Percentiles rank a stretch among this genome's conserved stretches.
Conservation (phyloP, 208 protist species). For the Lotmaria passim region DNA sequence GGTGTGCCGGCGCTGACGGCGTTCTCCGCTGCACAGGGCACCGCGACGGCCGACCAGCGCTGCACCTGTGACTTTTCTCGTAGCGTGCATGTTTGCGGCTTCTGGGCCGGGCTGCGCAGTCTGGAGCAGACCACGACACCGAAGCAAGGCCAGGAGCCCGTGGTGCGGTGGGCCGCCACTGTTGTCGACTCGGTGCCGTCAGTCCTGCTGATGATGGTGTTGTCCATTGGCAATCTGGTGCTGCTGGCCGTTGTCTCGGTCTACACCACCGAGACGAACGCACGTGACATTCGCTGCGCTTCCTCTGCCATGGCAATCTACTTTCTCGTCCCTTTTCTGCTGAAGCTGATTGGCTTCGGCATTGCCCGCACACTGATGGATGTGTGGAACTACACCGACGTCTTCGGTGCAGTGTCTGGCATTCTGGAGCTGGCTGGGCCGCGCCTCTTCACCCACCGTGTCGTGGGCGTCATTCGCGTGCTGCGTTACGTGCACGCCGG, state of each 20-base stretch:
- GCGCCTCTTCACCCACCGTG: conserved; percentile 22
- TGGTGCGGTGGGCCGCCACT: conserved; percentile 2
- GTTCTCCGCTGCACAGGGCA: background rate
- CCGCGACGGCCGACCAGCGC: background rate
- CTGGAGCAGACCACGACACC: conserved; percentile 26
- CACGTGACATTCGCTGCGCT: conserved; percentile 24
- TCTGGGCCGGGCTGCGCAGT: conserved; percentile 17
- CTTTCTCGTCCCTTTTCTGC: conserved; percentile 47
- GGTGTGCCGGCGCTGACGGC: conserved; percentile 6
- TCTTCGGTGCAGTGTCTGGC: conserved; percentile 42
- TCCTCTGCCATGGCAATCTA: conserved; percentile 35
- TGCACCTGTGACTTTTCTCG: conserved; percentile 20
- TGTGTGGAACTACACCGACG: conserved; percentile 53
- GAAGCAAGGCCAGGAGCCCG: background rate
- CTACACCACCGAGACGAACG: conserved; percentile 10
- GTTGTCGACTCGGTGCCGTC: conserved; percentile 33
- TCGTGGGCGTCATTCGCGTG: conserved; percentile 48
- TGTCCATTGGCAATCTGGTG: conserved; percentile 46
- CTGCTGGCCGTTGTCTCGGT: conserved; percentile 44
- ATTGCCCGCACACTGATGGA: conserved; percentile 20
- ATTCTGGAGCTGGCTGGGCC: conserved; percentile 42
- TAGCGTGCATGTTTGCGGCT: conserved; percentile 1
- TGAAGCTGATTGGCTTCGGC: conserved; percentile 46
- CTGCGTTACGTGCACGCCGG: conserved; percentile 42
- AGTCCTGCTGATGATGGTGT: conserved; percentile 29